Conservation (phyloP, 2,329 filamentous ascomycete species). For the Aspergillus texensis region DNA sequence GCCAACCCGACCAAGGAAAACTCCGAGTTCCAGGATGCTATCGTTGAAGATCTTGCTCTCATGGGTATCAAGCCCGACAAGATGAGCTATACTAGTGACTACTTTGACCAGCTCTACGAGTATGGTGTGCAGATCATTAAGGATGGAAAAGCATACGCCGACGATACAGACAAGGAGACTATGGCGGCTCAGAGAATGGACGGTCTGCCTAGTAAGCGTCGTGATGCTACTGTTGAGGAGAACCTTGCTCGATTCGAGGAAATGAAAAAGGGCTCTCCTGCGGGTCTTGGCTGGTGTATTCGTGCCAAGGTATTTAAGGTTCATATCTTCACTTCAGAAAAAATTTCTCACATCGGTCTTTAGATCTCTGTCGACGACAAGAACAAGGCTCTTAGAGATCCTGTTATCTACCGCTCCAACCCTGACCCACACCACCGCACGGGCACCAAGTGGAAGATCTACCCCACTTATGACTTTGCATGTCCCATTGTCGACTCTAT, state of each 20-base stretch:
- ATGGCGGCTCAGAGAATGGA: slow-evolving; percentile 86
- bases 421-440: slow-evolving; percentile 64
- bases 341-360: not conserved
- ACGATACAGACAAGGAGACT: slow-evolving; percentile 87
- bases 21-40: slow-evolving; percentile 91
- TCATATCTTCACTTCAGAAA: not conserved
- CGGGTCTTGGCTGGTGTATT: slow-evolving; percentile 85
- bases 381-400: slow-evolving; percentile 95
- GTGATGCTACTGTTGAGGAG: slow-evolving; percentile 78
- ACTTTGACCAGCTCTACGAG: slow-evolving; percentile 90
- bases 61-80: slow-evolving; percentile 90
- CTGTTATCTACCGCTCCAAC: slow-evolving; percentile 97
- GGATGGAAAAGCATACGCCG: slow-evolving; percentile 86
- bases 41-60: slow-evolving; percentile 85
- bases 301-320: slow-evolving; percentile 66
- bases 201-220: slow-evolving; percentile 77
- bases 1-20: slow-evolving; percentile 96
- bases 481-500: slow-evolving; percentile 65
- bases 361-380: slow-evolving; percentile 81
- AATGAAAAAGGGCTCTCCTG: slow-evolving; percentile 84
- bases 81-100: slow-evolving; percentile 89
- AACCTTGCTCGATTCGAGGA: slow-evolving; percentile 84
- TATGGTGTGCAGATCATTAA: slow-evolving; percentile 82
- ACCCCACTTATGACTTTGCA: slow-evolving; percentile 69
- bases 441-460: slow-evolving; percentile 66